Evolutionary conservation across 768 basidiomycete genomes (phyloP), one percentile per base, ranked within the genome.

Genomic region (Agrocybe pediades): DNA sequence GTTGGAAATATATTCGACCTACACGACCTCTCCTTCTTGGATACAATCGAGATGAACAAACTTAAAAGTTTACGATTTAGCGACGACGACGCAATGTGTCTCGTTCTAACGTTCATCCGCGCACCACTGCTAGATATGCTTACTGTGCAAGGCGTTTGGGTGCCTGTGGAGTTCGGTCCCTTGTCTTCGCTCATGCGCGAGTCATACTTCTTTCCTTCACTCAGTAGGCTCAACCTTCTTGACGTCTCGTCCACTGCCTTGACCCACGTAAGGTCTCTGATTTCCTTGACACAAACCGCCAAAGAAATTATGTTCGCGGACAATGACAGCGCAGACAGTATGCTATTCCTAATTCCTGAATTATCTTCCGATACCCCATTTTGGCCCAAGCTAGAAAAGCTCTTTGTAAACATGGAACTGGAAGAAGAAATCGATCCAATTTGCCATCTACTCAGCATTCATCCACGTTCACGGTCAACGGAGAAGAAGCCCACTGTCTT

Each of bases 51-150:
- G 1, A 62, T 60, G 46, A 46, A 48, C 9, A 53, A 36, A 16
- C 60, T 65, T 26, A 58, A 61, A 43, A 53, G 59, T 17, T 41
- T 64, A 17, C 60, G 58, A 9, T 53, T 56, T 9, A 33, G 49
- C 41, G 51, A 44, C 11, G 52, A 46, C 17, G 46, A 51, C 13
- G 15, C 21, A 16, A 29, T 61, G 4, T 45, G 41, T 15, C 46
- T 47, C 6, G 36, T 62, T 11, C 42, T 64, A 2, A 54, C 54
- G 1, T 36, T 48, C 41, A 36, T 61, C 19, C 48, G 51, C 8
- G 58, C 60, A 4, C 65, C 65, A 25, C 20, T 51, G 2, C 59
- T 66, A 2, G 56, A 64, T 43, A 62, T 57, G 2, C 52, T 66
- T 16, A 54, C 55, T n/a, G 30, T 66, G n/a, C 41, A 41, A 7